Conservation (phyloP, 306 rosid species). For the Chamaecrista fasciculata region DNA sequence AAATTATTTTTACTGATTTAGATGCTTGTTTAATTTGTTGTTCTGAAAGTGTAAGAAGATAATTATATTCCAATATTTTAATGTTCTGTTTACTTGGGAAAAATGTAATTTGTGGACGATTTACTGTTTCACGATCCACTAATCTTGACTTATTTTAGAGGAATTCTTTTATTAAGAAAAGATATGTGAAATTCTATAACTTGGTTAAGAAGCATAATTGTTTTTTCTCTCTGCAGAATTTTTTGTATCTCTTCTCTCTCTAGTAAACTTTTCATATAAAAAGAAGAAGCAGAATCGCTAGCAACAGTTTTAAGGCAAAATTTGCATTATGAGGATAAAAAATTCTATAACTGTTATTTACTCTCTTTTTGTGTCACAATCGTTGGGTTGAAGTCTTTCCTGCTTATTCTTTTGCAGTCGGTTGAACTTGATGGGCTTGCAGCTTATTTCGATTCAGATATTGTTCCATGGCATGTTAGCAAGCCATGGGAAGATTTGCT, state of each 20-base stretch:
- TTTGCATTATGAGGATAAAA: slow-evolving; percentile 20
- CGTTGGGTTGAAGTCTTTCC: slow-evolving; percentile 29
- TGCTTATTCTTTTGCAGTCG: slow-evolving; percentile 52
- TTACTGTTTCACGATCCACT: neutral
- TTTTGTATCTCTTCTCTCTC: no score
- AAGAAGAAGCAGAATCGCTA: slow-evolving; percentile 21
- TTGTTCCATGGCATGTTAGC: slow-evolving; percentile 68
- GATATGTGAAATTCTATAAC: slow-evolving; percentile 23
- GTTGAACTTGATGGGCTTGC: slow-evolving; percentile 89
- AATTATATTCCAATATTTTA: slow-evolving; percentile 14
- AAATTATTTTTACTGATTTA: slow-evolving; percentile 4
- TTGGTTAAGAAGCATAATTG: slow-evolving; percentile 21
- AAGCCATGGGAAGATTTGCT: slow-evolving; percentile 85
- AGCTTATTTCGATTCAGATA: slow-evolving; percentile 84
- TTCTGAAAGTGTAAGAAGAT: neutral
- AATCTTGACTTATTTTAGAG: neutral
- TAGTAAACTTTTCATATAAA: no score
- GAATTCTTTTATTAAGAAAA: no score
- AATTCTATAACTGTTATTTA: slow-evolving; percentile 1
- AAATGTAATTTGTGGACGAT: slow-evolving; percentile 20
- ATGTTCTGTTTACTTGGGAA: slow-evolving; percentile 10
- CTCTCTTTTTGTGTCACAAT: slow-evolving; percentile 6
- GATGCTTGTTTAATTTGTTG: slow-evolving; percentile 24
- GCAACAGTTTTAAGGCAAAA: slow-evolving; percentile 6
- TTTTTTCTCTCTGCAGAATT: no score